phyloP scores from a whole-genome alignment of 495 filamentous ascomycete genomes.

The Aspergillus carlsbadensis region DNA sequence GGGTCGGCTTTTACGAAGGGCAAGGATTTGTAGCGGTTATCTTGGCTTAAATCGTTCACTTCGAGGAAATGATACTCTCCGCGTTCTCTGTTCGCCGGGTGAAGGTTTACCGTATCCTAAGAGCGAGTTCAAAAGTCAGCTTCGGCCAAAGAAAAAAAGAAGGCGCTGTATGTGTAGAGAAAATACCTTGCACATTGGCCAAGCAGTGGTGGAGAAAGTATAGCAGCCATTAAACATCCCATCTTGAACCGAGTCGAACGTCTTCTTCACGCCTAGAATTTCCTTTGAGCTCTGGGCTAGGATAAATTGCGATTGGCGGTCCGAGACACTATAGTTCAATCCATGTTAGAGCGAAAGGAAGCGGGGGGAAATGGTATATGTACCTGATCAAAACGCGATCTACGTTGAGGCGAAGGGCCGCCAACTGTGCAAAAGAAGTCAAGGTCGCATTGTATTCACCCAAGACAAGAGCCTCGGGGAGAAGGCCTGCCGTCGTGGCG shows the following conservation, averaged over 20 bases:
- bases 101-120: slow-evolving; percentile 36
- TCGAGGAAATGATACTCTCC: slow-evolving; percentile 34
- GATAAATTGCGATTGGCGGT: slow-evolving; percentile 55
- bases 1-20: slow-evolving; percentile 43
- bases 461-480: slow-evolving; percentile 25
- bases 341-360: neutral
- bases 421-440: slow-evolving; percentile 48
- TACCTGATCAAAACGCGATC: slow-evolving; percentile 47
- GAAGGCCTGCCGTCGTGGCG: slow-evolving; percentile 2
- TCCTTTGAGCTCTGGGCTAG: slow-evolving; percentile 54
- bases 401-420: slow-evolving; percentile 47
- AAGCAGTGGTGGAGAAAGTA: slow-evolving; percentile 37
- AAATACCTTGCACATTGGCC: slow-evolving; percentile 46
- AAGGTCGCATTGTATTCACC: slow-evolving; percentile 55
- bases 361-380: slow-evolving; percentile 15
- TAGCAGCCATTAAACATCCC: slow-evolving; percentile 45
- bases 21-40: slow-evolving; percentile 41
- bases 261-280: slow-evolving; percentile 23
- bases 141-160: neutral
- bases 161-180: neutral
- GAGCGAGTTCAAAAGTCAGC: slow-evolving; percentile 3
- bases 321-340: slow-evolving; percentile 47
- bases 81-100: slow-evolving; percentile 29
- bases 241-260: slow-evolving; percentile 37
- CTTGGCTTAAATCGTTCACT: slow-evolving; percentile 37